phyloP scores from a whole-genome alignment of 768 basidiomycete genomes.

The Tricholoma furcatifolium region DNA sequence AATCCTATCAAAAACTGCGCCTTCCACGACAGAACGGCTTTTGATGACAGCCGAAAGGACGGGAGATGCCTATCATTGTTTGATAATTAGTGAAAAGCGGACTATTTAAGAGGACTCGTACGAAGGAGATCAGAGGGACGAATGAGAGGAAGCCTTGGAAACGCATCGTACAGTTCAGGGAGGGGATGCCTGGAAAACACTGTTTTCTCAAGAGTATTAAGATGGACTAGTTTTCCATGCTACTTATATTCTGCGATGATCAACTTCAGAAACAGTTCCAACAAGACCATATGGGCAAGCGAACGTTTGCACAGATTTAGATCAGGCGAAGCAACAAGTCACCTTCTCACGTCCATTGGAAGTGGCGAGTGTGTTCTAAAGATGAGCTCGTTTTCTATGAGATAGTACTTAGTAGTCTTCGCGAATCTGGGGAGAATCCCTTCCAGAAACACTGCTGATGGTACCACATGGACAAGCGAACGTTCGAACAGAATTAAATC shows the following conservation, averaged over 20 bases:
- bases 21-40: background rate
- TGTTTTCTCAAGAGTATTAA: background rate
- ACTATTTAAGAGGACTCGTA: background rate
- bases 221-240: background rate
- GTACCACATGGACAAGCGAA: background rate
- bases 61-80: background rate
- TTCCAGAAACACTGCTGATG: background rate
- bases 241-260: background rate
- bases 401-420: too few species aligned
- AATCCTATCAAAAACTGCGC: constrained; percentile 1
- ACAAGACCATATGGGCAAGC: background rate
- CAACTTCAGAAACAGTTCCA: background rate
- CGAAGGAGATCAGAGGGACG: background rate
- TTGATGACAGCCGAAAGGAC: background rate
- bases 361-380: background rate
- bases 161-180: background rate
- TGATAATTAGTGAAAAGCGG: too few species aligned
- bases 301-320: background rate
- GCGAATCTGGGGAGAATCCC: background rate
- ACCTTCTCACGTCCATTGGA: too few species aligned
- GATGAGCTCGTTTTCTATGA: background rate
- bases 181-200: background rate
- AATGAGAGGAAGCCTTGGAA: background rate
- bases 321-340: background rate
- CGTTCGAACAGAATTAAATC: background rate